Evolutionary conservation across 306 rosid genomes (phyloP), one percentile per base, ranked within the genome.

Genomic region (Carpinus fangiana): DNA sequence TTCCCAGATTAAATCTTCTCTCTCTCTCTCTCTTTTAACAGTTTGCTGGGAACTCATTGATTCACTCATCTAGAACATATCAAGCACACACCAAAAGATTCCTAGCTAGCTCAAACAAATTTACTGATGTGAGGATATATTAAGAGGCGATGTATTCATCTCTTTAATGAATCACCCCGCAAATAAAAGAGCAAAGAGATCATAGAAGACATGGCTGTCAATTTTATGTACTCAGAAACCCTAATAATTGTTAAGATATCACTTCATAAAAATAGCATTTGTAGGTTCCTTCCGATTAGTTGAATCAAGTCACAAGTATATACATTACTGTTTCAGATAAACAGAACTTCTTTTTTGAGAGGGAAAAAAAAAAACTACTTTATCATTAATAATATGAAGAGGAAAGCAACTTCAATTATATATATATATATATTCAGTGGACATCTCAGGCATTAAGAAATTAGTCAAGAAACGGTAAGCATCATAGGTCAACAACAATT

Each of bases 371-470:
- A 26, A 60, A 38, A 38, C 45, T 6, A 41, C 9, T 41, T 41
- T 41, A 5, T 41, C 45, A 23, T 5, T 11, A 60, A 12, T 5
- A 28, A 57, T 20, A 23, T 28, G 14, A 52, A 52, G 56, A 52
- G 38, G 34, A 59, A 59, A 59, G 38, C 7, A 7, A 23, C 36
- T 59, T 59, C 66, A 59, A 59, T 1, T 4, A 4, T 59, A 1
- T 23, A 4, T 59, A 1, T 23, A 4, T 10, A 26, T 26, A 4
- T 14, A 36, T 2, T 21, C 38, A 45, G 36, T 13, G 38, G 36
- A 47, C 52, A 26, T 38, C 4, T 73, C 46, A 74, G 20, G 21
- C n/a, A 79, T 55, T 5, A 52, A 65, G 34, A 57, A 79, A 51
- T 56, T 55, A 70, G 36, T 12, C 46, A 23, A 51, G 48, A 64